Evolutionary conservation across 805 yeast species (phyloP), one percentile per base, ranked within the genome.

Genomic region (Candida tibetensis): DNA sequence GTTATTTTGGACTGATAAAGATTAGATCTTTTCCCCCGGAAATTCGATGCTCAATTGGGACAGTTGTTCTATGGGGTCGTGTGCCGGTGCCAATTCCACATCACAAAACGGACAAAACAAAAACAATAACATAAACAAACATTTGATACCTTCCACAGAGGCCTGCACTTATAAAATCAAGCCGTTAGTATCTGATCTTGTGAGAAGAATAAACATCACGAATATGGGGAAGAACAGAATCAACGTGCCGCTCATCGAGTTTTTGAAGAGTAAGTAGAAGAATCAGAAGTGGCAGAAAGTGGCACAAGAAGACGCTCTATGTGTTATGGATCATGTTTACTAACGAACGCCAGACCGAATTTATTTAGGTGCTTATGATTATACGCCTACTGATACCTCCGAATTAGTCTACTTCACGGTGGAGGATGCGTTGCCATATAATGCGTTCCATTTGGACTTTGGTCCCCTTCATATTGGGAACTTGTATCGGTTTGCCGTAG

Each of bases 391-490:
- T 37, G 91, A 88, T 58, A 83, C 91, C 1, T 76, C 73, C 17
- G 82, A 82, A 25, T 64, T 81, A 30, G 95, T 86, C 2, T 85
- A 82, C 61, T 90, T 93, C 66, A 88, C 98, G 0, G 86, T 93
- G 3, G 98, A 93, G 53, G 95, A 90, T 47, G 80, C 91, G 1
- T 74, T 93, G 32, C 95, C 93, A 4, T 93, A 93, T 61, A 93
- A 93, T 56, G 74, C 95, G n/a, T 93, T 93, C 68, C 96, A 91
- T 60, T 73, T 90, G 47, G 99, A 93, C 61, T 93, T 93, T 63
- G 99, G 99, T 32, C 99, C 99, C 0, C 69, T 93, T 49, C 95
- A 91, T 58, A 80, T 91, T 36, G 97, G 97, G 1, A 95, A 85
- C 58, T 66, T 93, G 35, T 93, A 93, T 64, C 74, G 99, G 36